Evolutionary conservation across 306 rosid genomes (phyloP), one percentile per base, ranked within the genome.

Genomic region (Begonia loranthoides): DNA sequence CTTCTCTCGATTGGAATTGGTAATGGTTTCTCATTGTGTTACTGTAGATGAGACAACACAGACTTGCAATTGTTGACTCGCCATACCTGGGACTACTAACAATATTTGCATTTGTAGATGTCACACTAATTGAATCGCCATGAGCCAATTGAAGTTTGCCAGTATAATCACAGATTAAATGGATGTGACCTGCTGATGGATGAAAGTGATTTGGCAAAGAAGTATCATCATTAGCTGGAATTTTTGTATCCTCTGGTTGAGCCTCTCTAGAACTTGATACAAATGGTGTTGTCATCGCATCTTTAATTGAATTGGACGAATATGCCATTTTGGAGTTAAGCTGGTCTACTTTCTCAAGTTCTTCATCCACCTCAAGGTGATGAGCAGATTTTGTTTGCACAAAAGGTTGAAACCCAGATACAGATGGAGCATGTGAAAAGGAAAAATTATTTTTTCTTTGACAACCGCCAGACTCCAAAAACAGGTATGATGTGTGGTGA

Each of bases 321-420:
- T 54, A 55, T 6, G 59, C 47, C 66, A 36, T 51, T 19, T 52
- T 74, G 57, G 73, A 24, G 62, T 52, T 73, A 56, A 52, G 76
- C 57, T 72, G 73, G 51, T 55, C 71, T 46, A 49, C 49, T 58
- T 45, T 70, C 73, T 66, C 68, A 73, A 28, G 1, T 28, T 75
- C 94, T 62, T 55, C 50, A 52, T 66, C 82, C 46, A 16, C 66
- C 28, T 80, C 81, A 65, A 66, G 68, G 63, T 61, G 71, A 57
- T 56, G 53, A n/a, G 58, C 36, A 46, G 76, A 60, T 65, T 71
- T 90, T 55, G 82, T 66, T 38, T 95, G 81, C 64, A 79, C 63
- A 77, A 89, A 89, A 58, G 97, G 97, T 68, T 90, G 99, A 78
- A 90, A 86, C 59, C 86, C 94, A 12, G 99, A 90, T 53, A 72